These are phyloP conservation scores for Kokia cookei DNA, from an alignment of 441 rosid species.

Conservation along the genomic window DNA sequence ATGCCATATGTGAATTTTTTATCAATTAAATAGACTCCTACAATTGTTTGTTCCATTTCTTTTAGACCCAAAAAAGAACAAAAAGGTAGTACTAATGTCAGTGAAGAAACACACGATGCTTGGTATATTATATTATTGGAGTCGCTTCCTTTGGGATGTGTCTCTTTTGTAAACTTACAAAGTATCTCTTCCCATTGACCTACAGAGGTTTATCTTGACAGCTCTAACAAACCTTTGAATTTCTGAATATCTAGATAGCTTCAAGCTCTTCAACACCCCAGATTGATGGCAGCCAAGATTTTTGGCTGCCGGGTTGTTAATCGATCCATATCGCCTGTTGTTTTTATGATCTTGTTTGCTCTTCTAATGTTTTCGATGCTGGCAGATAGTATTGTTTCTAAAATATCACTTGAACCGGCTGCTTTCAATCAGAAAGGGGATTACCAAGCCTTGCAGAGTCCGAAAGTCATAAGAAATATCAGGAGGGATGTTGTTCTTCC, in stretches of 20 bases:
- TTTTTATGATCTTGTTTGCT: constrained; percentile 21
- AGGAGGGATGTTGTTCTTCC: constrained; percentile 8
- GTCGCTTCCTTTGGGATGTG: not conserved
- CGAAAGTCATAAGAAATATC: constrained; percentile 2
- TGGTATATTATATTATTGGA: not conserved
- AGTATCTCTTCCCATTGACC: not conserved
- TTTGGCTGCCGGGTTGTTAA: constrained; percentile 12
- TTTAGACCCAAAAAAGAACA: not conserved
- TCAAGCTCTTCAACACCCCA: not conserved
- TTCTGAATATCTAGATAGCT: not conserved
- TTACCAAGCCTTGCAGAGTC: constrained; percentile 13
- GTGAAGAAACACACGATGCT: not conserved
- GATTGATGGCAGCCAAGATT: constrained; percentile 18
- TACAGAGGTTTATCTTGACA: not conserved
- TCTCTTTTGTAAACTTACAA: not conserved
- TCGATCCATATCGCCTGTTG: constrained; percentile 22
- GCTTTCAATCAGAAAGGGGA: constrained; percentile 2
- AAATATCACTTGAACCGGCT: constrained; percentile 18
- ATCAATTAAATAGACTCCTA: too few species aligned
- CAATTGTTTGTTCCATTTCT: too few species aligned
- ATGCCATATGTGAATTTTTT: not conserved
- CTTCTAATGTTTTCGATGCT: constrained; percentile 35
- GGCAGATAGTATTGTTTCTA: constrained; percentile 23
- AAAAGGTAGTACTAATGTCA: not conserved
- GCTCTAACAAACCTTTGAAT: not conserved